These are phyloP conservation scores for Vaccinium macrocarpon DNA, from an alignment of 148 eudicot species.

Conservation along the genomic window DNA sequence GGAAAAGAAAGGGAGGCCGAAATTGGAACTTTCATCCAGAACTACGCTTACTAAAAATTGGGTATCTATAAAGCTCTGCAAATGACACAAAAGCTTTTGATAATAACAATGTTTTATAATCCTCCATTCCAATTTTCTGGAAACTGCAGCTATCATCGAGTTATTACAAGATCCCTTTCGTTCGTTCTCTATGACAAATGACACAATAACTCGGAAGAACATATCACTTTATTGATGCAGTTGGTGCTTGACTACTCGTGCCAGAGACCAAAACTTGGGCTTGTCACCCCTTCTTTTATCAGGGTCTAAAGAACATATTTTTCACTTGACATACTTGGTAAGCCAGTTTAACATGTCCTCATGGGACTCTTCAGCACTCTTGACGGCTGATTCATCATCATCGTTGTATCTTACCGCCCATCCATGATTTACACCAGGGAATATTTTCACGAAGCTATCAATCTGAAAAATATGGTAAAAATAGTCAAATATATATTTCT, in stretches of 20 bases:
- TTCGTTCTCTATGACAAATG: background rate
- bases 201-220: background rate
- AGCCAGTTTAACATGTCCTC: conserved; percentile 38
- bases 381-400: conserved; percentile 33
- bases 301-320: background rate
- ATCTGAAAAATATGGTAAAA: conserved; percentile 19
- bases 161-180: background rate
- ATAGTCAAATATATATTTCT: no score
- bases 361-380: conserved; percentile 41
- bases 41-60: background rate
- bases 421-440: conserved; percentile 42
- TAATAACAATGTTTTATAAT: background rate
- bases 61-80: background rate
- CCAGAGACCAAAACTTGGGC: background rate
- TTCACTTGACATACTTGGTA: conserved; percentile 28
- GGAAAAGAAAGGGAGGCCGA: background rate
- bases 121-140: background rate
- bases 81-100: background rate
- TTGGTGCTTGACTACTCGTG: background rate
- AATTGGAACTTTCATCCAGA: background rate
- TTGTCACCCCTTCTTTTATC: background rate
- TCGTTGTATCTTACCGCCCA: conserved; percentile 30
- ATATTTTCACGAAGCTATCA: conserved; percentile 39
- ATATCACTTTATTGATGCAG: background rate
- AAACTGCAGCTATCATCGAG: background rate